These are phyloP conservation scores for Yarrowia galli DNA, from an alignment of 1,139 yeast species.

Conservation along the genomic window DNA sequence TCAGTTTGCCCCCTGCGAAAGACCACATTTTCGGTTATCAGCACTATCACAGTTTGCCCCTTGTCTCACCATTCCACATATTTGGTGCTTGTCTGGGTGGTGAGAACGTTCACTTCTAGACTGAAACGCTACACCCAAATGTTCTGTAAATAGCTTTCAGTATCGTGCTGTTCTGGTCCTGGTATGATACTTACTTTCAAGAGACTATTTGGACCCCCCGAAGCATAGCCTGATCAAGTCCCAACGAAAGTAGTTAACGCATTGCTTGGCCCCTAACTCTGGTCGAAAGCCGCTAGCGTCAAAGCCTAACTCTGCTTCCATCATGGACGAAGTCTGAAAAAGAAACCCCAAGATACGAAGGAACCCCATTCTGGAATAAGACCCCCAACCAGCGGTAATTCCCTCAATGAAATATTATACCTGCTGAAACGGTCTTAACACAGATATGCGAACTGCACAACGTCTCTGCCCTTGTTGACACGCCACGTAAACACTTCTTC, in stretches of 20 bases:
- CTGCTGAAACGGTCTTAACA: background rate
- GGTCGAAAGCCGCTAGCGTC: background rate
- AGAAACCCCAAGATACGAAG: background rate
- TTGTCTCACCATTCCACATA: slow-evolving; percentile 2
- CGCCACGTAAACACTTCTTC: background rate
- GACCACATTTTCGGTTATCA: background rate
- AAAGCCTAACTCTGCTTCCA: background rate
- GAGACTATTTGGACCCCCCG: background rate
- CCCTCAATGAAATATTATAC: background rate
- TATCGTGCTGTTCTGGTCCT: background rate
- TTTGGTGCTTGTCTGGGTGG: background rate
- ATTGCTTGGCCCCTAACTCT: background rate
- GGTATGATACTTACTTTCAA: slow-evolving; percentile 2
- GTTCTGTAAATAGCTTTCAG: no score
- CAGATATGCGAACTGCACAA: background rate
- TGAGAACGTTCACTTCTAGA: background rate
- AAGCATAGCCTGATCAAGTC: background rate
- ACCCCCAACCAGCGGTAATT: no score
- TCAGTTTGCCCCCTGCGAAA: no score
- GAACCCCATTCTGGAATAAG: background rate
- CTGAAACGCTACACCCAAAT: background rate
- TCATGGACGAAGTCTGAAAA: no score
- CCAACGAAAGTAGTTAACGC: background rate
- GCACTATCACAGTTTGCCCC: slow-evolving; percentile 14
- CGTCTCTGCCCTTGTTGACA: background rate